Evolutionary conservation across 1,139 yeast species (phyloP).

Genomic region (Torulaspora pretoriensis): DNA sequence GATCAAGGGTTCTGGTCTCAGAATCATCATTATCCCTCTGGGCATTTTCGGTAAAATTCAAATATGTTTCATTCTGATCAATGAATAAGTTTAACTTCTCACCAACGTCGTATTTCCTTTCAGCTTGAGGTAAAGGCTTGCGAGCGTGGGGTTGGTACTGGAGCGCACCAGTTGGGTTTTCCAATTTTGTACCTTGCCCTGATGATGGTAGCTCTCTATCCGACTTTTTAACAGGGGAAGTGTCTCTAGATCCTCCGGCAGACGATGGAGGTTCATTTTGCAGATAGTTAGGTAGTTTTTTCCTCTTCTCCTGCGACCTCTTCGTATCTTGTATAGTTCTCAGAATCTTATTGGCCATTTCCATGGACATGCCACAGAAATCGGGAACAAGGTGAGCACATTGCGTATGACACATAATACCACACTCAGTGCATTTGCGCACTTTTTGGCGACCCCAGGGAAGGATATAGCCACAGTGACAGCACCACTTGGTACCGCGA

Average conservation of each 20-base stretch:
- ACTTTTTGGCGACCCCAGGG: conserved; percentile 95
- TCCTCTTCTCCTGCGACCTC: conserved; percentile 38
- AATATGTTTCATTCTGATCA: conserved; percentile 28
- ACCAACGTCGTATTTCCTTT: conserved; percentile 9
- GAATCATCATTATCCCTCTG: conserved; percentile 6
- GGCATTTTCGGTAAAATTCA: conserved; percentile 28
- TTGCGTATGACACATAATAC: conserved; percentile 86
- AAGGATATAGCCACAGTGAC: conserved; percentile 93
- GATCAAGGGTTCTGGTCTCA: conserved; percentile 19
- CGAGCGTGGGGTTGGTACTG: background rate
- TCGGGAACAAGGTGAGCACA: conserved; percentile 96
- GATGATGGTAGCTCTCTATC: background rate
- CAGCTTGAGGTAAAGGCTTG: conserved; percentile 1
- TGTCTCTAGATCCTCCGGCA: conserved; percentile 16
- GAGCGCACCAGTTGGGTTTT: background rate
- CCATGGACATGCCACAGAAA: conserved; percentile 98
- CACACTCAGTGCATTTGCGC: conserved; percentile 94
- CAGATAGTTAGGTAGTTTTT: conserved; percentile 15
- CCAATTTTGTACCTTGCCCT: background rate
- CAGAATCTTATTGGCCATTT: conserved; percentile 85
- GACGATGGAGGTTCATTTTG: conserved; percentile 14
- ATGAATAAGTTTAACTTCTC: conserved; percentile 26
- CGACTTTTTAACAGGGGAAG: conserved; percentile 11
- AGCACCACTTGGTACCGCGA: conserved; percentile 98
- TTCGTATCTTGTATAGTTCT: conserved; percentile 81